Percentiles rank a stretch among this genome's conserved stretches.
These are phyloP conservation scores for Colletotrichum sp. DNA, from an alignment of 2,329 filamentous ascomycete genomes.

Conservation along the genomic window DNA sequence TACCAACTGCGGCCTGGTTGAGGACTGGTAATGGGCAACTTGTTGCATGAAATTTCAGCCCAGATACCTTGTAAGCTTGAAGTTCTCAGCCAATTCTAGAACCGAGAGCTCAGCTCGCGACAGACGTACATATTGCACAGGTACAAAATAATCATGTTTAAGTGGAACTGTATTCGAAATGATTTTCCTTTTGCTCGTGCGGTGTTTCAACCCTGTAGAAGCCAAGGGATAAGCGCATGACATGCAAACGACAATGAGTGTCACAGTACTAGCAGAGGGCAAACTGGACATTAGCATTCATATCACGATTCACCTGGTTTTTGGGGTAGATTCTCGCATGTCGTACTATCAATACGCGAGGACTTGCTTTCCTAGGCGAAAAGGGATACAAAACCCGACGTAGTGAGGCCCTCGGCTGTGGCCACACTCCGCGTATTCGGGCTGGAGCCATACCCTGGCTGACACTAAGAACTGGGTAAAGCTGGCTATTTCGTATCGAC, in stretches of 20 bases:
- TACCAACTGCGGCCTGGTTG: not conserved
- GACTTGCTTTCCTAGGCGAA: not conserved
- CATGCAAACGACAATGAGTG: not conserved
- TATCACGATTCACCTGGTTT: not conserved
- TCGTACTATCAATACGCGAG: not conserved
- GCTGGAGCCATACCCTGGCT: not conserved
- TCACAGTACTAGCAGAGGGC: not conserved
- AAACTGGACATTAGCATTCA: not conserved
- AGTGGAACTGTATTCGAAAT: not conserved
- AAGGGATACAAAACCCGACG: not conserved
- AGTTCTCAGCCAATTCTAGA: not conserved
- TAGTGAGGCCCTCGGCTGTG: not conserved
- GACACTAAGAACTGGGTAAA: not conserved
- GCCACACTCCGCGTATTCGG: not conserved
- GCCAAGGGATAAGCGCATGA: not conserved
- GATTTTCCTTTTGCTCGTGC: accelerated
- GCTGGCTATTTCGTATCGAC: not conserved
- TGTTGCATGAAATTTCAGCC: not conserved
- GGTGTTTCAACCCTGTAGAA: not conserved
- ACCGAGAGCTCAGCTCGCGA: not conserved
- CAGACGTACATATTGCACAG: not conserved
- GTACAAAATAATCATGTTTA: not conserved
- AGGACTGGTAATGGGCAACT: not conserved
- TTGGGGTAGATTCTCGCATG: accelerated
- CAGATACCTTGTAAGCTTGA: not conserved